These are phyloP conservation scores for Hansenula sp. DNA, from an alignment of 1,139 yeast species.

Conservation along the genomic window DNA sequence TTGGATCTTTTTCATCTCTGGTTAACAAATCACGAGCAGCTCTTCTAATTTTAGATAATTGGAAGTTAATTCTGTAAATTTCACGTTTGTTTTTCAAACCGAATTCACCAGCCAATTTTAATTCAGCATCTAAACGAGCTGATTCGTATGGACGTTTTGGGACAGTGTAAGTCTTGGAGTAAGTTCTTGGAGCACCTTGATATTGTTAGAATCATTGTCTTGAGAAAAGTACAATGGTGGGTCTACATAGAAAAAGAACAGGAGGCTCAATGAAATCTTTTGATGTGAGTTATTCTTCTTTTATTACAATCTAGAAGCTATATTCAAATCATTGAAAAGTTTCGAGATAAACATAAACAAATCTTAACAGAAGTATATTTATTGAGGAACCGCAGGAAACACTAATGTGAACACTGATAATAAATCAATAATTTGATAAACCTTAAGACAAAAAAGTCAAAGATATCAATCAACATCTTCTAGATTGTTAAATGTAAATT, in stretches of 20 bases:
- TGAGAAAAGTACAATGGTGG: no score
- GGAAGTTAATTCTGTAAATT: conserved; percentile 98
- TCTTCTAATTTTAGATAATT: conserved; percentile 99
- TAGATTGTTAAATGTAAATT: no score
- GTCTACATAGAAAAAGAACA: no score
- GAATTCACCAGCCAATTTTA: conserved; percentile 98
- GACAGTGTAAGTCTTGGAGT: conserved; percentile 98
- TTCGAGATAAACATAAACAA: background rate
- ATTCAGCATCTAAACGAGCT: conserved; percentile 98
- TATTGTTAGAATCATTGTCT: conserved; percentile 14
- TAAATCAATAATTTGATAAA: no score
- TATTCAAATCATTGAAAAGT: conserved; percentile 1
- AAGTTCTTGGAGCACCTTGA: conserved; percentile 94
- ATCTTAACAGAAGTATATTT: no score
- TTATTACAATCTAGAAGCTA: conserved; percentile 2
- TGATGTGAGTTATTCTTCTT: no score
- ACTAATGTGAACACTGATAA: no score
- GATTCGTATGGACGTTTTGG: conserved; percentile 99
- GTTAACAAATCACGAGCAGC: conserved; percentile 99
- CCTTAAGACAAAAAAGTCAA: no score
- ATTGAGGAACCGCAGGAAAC: no score
- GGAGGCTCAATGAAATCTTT: no score
- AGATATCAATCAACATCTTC: no score
- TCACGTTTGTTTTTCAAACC: conserved; percentile 99
- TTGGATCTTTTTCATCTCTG: conserved; percentile 99